Percentiles rank a stretch among this genome's conserved stretches.
These are phyloP conservation scores for Lactifluus pinguis DNA, from an alignment of 768 basidiomycete genomes.

Conservation along the genomic window DNA sequence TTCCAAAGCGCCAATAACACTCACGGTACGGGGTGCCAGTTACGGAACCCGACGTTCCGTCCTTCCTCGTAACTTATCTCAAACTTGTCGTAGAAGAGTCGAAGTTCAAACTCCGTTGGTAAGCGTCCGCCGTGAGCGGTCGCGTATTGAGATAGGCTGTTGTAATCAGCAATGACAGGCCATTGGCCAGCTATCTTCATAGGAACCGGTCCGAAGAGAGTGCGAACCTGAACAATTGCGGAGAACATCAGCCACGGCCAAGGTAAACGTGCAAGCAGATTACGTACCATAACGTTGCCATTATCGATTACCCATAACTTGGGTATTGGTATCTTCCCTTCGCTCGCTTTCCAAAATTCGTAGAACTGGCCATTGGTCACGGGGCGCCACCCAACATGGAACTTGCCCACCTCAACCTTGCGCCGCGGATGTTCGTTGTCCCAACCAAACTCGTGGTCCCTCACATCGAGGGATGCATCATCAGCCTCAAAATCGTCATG, in stretches of 20 bases:
- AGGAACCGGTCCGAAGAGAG: constrained; percentile 76
- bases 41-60: constrained; percentile 78
- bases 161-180: constrained; percentile 77
- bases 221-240: constrained; percentile 48
- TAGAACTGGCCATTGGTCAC: constrained; percentile 86
- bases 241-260: neutral
- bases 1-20: constrained; percentile 26
- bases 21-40: constrained; percentile 91
- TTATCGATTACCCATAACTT: constrained; percentile 63
- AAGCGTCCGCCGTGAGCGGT: constrained; percentile 85
- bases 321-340: constrained; percentile 44
- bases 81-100: constrained; percentile 68
- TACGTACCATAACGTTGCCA: constrained; percentile 42
- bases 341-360: constrained; percentile 45
- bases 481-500: constrained; percentile 76
- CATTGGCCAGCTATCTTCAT: constrained; percentile 73
- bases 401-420: constrained; percentile 49
- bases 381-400: constrained; percentile 78
- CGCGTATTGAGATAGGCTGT: constrained; percentile 73
- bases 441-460: constrained; percentile 79
- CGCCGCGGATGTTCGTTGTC: constrained; percentile 83
- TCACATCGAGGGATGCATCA: constrained; percentile 36
- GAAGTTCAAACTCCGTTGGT: constrained; percentile 87
- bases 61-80: constrained; percentile 70
- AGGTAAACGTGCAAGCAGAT: neutral